These are phyloP conservation scores for Atkinsonella texensis DNA, from an alignment of 2,329 filamentous ascomycete genomes.

Conservation along the genomic window DNA sequence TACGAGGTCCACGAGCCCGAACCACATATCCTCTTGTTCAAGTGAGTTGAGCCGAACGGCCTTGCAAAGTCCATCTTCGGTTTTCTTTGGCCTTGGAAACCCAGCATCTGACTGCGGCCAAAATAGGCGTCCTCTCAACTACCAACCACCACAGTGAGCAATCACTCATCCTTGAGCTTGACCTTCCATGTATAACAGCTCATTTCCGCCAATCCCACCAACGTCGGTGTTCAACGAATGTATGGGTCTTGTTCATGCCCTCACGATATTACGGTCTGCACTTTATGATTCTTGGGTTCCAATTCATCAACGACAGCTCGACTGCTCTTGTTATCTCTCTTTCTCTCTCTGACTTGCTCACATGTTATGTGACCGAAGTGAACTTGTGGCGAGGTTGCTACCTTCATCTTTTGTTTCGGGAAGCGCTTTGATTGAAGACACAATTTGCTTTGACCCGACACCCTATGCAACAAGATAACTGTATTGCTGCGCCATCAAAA, in stretches of 20 bases:
- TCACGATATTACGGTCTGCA: slow-evolving; percentile 13
- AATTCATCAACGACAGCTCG: slow-evolving; percentile 4
- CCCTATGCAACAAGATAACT: neutral
- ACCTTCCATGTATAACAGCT: slow-evolving; percentile 13
- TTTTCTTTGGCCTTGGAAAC: neutral
- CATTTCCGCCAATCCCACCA: slow-evolving; percentile 4
- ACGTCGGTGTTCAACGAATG: slow-evolving; percentile 8
- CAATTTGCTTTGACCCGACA: neutral
- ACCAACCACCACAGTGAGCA: slow-evolving; percentile 53
- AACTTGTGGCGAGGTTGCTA: neutral
- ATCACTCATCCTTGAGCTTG: slow-evolving; percentile 2
- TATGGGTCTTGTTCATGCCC: slow-evolving; percentile 10
- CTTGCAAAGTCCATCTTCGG: no score
- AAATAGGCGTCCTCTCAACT: slow-evolving; percentile 70
- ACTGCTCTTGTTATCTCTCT: neutral
- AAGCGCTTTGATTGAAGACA: neutral
- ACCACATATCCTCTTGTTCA: slow-evolving; percentile 96
- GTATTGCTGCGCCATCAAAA: neutral
- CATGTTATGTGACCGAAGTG: neutral
- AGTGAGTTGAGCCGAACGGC: slow-evolving; percentile 41
- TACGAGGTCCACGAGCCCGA: slow-evolving; percentile 99
- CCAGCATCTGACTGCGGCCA: neutral
- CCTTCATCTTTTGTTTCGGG: neutral
- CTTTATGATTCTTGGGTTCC: slow-evolving; percentile 8
- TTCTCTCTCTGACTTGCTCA: slow-evolving; percentile 2